A percentile compares a stretch with the other conserved stretches of the same genome.
These are phyloP conservation scores for Sanghuangporus weigelae DNA, from an alignment of 1,284 basidiomycete species.

Conservation along the genomic window DNA sequence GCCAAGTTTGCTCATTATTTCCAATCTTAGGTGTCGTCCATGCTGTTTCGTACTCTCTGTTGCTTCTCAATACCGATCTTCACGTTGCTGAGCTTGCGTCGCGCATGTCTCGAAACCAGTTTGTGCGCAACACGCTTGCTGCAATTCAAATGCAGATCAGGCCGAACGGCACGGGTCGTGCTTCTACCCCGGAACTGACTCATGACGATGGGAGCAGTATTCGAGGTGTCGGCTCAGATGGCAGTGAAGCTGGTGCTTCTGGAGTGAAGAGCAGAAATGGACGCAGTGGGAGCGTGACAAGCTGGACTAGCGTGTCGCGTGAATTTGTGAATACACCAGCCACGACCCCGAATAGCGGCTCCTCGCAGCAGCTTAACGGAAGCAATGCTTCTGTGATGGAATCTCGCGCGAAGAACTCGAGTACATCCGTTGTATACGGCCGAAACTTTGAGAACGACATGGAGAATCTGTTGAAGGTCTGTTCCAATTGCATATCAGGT, in stretches of 20 bases:
- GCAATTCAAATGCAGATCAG: slow-evolving; percentile 77
- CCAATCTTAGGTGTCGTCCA: slow-evolving; percentile 76
- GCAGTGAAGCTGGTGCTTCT: slow-evolving; percentile 38
- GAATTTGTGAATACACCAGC: slow-evolving; percentile 37
- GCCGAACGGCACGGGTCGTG: slow-evolving; percentile 34
- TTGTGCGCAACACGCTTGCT: slow-evolving; percentile 86
- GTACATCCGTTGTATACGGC: slow-evolving; percentile 42
- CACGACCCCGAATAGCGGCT: slow-evolving; percentile 15
- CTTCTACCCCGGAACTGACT: slow-evolving; percentile 58
- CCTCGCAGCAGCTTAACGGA: slow-evolving; percentile 20
- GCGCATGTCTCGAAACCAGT: slow-evolving; percentile 93
- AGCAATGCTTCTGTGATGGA: slow-evolving; percentile 21
- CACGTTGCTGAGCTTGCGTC: slow-evolving; percentile 88
- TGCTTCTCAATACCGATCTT: slow-evolving; percentile 95
- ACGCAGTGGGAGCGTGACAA: slow-evolving; percentile 74
- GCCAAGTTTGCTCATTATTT: slow-evolving; percentile 11
- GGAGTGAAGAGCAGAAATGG: slow-evolving; percentile 50
- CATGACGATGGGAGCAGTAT: slow-evolving; percentile 62
- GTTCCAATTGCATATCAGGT: slow-evolving; percentile 15
- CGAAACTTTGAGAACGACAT: slow-evolving; percentile 81
- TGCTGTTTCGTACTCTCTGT: slow-evolving; percentile 86
- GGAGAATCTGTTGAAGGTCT: slow-evolving; percentile 79
- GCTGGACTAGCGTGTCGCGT: slow-evolving; percentile 72
- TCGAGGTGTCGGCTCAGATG: slow-evolving; percentile 45
- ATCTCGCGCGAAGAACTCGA: slow-evolving; percentile 27